Base-by-base conservation (phyloP, 495 filamentous ascomycete species). In the Acidomyces sp. region DNA sequence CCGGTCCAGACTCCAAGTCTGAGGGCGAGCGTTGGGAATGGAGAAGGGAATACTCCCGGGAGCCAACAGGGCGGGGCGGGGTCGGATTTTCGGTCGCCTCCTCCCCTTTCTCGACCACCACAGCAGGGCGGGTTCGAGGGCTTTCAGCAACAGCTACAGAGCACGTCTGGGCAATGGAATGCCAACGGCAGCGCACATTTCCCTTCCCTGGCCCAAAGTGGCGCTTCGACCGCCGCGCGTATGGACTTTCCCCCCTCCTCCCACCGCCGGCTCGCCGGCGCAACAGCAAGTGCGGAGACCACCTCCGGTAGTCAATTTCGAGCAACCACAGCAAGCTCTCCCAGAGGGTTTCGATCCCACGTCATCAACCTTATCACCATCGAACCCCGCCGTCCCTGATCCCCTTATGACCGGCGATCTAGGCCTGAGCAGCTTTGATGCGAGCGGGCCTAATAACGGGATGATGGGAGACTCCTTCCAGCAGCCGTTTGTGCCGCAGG, bases 401-500 rank as follows among this genome's bases (percentile, higher is more conserved):
- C 32, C 32, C 13, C 15, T 31, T 11, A 29, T 31, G n/a, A 31
- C 13, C 20, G 34, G 21, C 20, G 28, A 25, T 15, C 35, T 43
- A 42, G 41, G 11, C n/a, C 27, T 17, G 16, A n/a, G n/a, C n/a
- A n/a, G n/a, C n/a, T n/a, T n/a, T n/a, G n/a, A n/a, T n/a, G n/a
- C n/a, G n/a, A n/a, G n/a, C n/a, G n/a, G n/a, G n/a, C 7, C 15
- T 11, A 9, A 6, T 21, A 32, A 22, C 5, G 41, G 39, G 5
- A n/a, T n/a, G n/a, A n/a, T n/a, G n/a, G n/a, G n/a, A n/a, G n/a
- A n/a, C n/a, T 62, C 64, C 17, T 86, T 85, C 55, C 85, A 94
- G 55, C 85, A 94, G 48, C 86, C 87, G 1, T 85, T 93, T 53
- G 80, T 96, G 31, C 90, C 90, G n/a, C 85, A 88, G 52, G 92